Conservation (phyloP, 2,329 filamentous ascomycete species). For the Pseudogymnoascus sp. region DNA sequence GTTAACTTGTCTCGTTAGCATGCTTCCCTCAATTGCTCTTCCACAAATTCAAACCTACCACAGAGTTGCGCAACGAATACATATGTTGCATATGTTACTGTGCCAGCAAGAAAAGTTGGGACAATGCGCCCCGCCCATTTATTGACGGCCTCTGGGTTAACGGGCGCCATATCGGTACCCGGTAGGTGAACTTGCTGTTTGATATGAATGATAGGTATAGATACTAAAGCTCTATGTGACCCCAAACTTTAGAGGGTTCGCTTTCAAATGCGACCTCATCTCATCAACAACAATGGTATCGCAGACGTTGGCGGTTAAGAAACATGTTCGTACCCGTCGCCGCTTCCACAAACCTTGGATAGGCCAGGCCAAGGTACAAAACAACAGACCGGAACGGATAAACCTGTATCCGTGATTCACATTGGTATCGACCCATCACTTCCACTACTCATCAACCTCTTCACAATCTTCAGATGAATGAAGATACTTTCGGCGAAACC, state of each 20-base stretch:
- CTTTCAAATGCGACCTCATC: conserved; percentile 4
- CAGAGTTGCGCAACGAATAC: conserved; percentile 61
- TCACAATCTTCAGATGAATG: neutral
- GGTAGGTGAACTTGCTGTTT: neutral
- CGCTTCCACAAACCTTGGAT: neutral
- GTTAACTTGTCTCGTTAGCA: conserved; percentile 46
- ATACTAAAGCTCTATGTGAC: conserved; percentile 1
- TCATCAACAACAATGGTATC: neutral
- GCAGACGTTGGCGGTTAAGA: neutral
- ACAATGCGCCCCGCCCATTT: conserved; percentile 42
- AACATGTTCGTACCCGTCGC: neutral
- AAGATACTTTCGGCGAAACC: neutral
- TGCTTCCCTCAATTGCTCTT: neutral
- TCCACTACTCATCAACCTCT: neutral
- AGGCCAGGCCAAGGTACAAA: neutral
- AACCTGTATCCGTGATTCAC: neutral
- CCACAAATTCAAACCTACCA: conserved; percentile 42
- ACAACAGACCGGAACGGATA: neutral
- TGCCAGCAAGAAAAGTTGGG: conserved; percentile 59
- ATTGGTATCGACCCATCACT: neutral
- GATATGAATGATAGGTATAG: conserved; percentile 4
- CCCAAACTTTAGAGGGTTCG: conserved; percentile 4
- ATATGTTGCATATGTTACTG: conserved; percentile 65
- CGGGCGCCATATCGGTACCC: neutral
- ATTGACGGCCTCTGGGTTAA: conserved; percentile 15